These are phyloP conservation scores for Chrysoporthe cubensis DNA, from an alignment of 2,329 filamentous ascomycete genomes.

Conservation along the genomic window DNA sequence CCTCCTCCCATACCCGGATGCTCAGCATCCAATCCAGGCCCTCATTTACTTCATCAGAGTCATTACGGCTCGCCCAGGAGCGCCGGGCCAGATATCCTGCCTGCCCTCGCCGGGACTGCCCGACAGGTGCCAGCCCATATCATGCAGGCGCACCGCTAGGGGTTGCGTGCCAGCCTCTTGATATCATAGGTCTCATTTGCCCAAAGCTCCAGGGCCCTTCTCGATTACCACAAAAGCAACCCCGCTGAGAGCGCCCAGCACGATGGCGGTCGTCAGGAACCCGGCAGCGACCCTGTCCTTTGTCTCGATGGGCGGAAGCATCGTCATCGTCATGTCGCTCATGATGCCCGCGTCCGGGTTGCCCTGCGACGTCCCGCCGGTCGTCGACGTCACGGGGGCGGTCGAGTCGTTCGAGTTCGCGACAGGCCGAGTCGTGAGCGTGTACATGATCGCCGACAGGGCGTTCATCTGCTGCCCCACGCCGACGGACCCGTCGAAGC, in stretches of 20 bases:
- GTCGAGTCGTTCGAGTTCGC: constrained; percentile 32
- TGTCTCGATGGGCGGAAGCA: constrained; percentile 47
- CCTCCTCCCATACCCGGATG: constrained; percentile 4
- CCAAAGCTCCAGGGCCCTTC: constrained; percentile 4
- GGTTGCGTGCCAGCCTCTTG: not conserved
- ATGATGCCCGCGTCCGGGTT: constrained; percentile 50
- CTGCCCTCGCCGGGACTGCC: not conserved
- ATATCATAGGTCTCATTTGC: not conserved
- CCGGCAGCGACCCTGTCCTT: constrained; percentile 60
- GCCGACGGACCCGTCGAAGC: constrained; percentile 63
- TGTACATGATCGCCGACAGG: constrained; percentile 65
- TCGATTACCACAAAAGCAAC: constrained; percentile 52
- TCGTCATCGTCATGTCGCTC: constrained; percentile 32
- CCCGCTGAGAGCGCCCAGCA: constrained; percentile 54
- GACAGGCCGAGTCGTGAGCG: constrained; percentile 48
- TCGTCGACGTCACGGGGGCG: constrained; percentile 54
- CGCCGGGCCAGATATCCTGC: not conserved
- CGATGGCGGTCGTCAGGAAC: constrained; percentile 56
- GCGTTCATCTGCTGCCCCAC: constrained; percentile 74
- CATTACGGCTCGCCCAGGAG: not conserved
- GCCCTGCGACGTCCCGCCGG: constrained; percentile 63
- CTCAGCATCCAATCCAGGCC: constrained; percentile 9
- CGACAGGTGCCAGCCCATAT: not conserved
- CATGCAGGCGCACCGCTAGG: constrained; percentile 3
- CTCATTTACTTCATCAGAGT: constrained; percentile 12